Percentiles rank a stretch among this genome's conserved stretches.
Evolutionary conservation across 2,329 filamentous ascomycete genomes (phyloP).

Genomic region (Metarhizium brunneum): DNA sequence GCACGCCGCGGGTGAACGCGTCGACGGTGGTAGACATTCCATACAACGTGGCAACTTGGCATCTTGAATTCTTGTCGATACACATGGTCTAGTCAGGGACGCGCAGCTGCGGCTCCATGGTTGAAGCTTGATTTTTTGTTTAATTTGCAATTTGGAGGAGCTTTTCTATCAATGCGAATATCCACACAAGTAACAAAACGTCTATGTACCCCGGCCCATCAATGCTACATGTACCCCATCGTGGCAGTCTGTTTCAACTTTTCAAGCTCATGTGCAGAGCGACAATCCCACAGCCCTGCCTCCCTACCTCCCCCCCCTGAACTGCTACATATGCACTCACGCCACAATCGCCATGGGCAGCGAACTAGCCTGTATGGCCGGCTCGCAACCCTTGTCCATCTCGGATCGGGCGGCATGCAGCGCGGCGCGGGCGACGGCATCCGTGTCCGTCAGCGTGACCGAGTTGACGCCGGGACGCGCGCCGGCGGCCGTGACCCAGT

Average conservation of each 20-base stretch:
- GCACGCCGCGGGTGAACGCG: too few relatives aligned
- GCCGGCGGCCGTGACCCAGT: conserved; percentile 6
- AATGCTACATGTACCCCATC: background rate
- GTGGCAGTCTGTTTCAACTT: background rate
- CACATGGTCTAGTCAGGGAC: too few relatives aligned
- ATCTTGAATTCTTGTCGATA: too few relatives aligned
- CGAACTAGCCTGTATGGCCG: background rate
- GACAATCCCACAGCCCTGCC: background rate
- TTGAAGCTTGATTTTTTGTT: background rate
- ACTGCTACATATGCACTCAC: background rate
- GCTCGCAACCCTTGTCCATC: background rate
- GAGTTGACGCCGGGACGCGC: conserved; percentile 5
- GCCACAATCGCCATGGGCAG: background rate
- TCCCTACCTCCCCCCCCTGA: background rate
- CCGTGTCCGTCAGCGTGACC: conserved; percentile 4
- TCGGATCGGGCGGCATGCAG: background rate
- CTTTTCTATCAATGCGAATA: background rate
- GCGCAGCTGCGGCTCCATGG: background rate
- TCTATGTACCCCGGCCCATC: background rate
- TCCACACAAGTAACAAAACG: background rate
- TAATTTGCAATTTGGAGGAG: too few relatives aligned
- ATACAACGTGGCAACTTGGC: too few relatives aligned
- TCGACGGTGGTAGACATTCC: too few relatives aligned
- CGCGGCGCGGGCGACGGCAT: conserved; percentile 5
- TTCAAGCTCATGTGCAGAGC: background rate